Percentiles rank a stretch among this genome's conserved stretches.
phyloP scores from a whole-genome alignment of 768 basidiomycete genomes.

The Hygrocybe coccinea region DNA sequence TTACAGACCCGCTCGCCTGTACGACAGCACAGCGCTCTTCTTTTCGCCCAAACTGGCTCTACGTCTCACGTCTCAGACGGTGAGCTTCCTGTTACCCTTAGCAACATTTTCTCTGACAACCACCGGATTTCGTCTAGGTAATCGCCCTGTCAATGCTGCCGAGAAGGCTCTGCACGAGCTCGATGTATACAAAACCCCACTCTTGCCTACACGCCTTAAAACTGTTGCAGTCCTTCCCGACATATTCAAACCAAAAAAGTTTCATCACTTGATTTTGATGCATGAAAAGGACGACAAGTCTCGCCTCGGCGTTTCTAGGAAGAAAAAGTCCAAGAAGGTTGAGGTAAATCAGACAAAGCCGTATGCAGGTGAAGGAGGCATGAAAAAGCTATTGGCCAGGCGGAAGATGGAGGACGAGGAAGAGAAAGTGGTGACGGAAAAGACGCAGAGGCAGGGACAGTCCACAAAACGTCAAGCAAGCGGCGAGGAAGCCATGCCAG shows the following conservation, averaged over 20 bases:
- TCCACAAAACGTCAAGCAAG: neutral
- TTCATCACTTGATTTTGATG: conserved; percentile 50
- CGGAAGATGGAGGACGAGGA: conserved; percentile 55
- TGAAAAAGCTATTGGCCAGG: conserved; percentile 70
- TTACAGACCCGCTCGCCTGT: conserved; percentile 45
- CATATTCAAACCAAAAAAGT: conserved; percentile 3
- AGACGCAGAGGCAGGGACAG: conserved; percentile 20
- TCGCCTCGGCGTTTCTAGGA: conserved; percentile 1
- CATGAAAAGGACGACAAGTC: conserved; percentile 30
- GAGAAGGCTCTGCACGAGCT: conserved; percentile 67
- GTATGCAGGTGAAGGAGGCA: conserved; percentile 72
- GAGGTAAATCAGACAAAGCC: conserved; percentile 60
- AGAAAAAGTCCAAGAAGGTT: conserved; percentile 49
- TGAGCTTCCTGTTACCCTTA: conserved; percentile 1
- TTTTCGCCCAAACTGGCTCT: conserved; percentile 36
- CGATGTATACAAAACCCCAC: conserved; percentile 75
- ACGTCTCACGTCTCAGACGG: conserved; percentile 15
- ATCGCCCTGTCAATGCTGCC: conserved; percentile 43
- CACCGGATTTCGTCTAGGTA: neutral
- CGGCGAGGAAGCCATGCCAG: conserved; percentile 16
- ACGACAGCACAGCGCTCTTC: conserved; percentile 49
- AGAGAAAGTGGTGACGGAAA: conserved; percentile 30
- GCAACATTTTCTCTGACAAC: neutral
- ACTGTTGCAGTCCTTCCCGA: neutral
- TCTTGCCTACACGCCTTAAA: conserved; percentile 56